phyloP scores from a whole-genome alignment of 345 rosid species.

The Cardamine chenopodiifolia region DNA sequence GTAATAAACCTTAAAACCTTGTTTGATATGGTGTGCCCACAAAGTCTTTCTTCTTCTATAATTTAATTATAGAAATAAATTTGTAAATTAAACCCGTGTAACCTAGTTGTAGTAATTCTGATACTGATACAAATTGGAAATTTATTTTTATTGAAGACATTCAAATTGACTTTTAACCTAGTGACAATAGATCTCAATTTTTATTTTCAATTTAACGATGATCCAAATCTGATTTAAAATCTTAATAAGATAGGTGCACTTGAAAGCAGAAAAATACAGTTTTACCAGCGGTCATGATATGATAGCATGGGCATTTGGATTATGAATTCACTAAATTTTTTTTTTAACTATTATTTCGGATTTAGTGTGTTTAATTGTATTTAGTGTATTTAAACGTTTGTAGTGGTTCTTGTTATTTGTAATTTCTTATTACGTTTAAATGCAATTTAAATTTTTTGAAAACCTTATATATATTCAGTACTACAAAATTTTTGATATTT shows the following conservation, averaged over 20 bases:
- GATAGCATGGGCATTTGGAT: not conserved
- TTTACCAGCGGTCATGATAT: not conserved
- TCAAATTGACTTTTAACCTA: not conserved
- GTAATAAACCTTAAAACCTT: not conserved
- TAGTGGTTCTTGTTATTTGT: not conserved
- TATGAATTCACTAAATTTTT: no score
- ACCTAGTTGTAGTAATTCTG: not conserved
- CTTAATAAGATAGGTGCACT: not conserved
- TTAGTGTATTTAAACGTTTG: not conserved
- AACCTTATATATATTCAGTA: not conserved
- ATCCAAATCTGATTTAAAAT: not conserved
- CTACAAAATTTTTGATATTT: not conserved
- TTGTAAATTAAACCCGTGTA: not conserved
- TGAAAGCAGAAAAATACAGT: not conserved
- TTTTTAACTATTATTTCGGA: no score
- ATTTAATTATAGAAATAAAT: not conserved
- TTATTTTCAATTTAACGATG: not conserved
- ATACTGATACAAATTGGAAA: not conserved
- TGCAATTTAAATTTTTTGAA: not conserved
- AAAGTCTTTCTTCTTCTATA: not conserved
- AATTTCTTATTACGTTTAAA: not conserved
- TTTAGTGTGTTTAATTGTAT: not conserved
- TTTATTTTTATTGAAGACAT: not conserved
- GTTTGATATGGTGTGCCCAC: constrained; percentile 16
- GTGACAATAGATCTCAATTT: not conserved